Base-by-base conservation (phyloP, 2,329 filamentous ascomycete species). In the Fusarium sambucinum region DNA sequence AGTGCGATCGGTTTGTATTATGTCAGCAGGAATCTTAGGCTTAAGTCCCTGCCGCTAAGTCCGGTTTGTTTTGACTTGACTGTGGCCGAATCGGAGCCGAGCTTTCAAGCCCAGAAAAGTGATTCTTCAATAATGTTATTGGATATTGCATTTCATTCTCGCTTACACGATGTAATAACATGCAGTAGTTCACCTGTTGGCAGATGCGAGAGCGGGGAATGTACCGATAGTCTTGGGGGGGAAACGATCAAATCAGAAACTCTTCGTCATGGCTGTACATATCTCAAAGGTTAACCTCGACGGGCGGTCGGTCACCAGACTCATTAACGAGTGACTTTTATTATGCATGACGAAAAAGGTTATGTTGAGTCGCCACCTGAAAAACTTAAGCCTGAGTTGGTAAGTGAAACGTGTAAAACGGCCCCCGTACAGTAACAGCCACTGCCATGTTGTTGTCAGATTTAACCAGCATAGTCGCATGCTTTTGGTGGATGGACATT, bases 21-120 rank as follows among this genome's bases (percentile, higher is more conserved):
- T 68, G 71, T 74, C 71, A 70, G 48, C 33, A 21, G 42, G 42
- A 55, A 45, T 29, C 2, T 35, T n/a, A 23, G 17, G 40, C 55
- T 74, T 72, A 73, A 74, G 61, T 74, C 70, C 69, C 64, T 66
- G 71, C 72, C 67, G 71, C 55, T 73, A 73, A 73, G 67, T 74
- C 72, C 72, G 72, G 47, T 57, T 40, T 60, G 30, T 53, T 53
- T 40, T 30, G 17, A 51, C 29, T 23, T 47, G 33, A 11, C 45
- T 41, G 30, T 25, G 48, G 66, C 70, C 70, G 70, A 71, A 51
- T 45, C 71, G 70, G 70, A 62, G 52, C 71, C 71, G 71, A 66
- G 19, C 21, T 23, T 56, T 41, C 40, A 37, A 40, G 41, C n/a
- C 29, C 44, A 55, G 33, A 30, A 52, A 44, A 55, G 33, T 38